A percentile compares a stretch with the other conserved stretches of the same genome.
phyloP scores from a whole-genome alignment of 2,329 filamentous ascomycete genomes.

The Chrysoporthe puriensis region DNA sequence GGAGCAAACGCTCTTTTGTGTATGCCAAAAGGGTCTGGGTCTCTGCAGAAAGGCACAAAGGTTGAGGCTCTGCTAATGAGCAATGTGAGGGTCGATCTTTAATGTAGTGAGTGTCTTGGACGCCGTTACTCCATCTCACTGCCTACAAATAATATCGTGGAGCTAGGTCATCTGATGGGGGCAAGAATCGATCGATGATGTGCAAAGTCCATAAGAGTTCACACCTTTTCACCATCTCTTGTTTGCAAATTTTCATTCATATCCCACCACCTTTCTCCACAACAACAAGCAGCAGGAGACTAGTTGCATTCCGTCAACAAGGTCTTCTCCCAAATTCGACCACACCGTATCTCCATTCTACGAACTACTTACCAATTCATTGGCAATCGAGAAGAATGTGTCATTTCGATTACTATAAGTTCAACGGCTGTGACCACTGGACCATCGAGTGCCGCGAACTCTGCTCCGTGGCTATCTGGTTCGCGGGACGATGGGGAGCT shows the following conservation, averaged over 20 bases:
- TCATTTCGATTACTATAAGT: slow-evolving; percentile 21
- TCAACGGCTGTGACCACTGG: slow-evolving; percentile 22
- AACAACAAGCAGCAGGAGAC: neutral
- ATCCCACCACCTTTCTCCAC: neutral
- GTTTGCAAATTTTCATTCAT: neutral
- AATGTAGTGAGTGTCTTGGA: slow-evolving; percentile 4
- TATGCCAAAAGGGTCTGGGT: slow-evolving; percentile 67
- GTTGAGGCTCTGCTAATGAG: slow-evolving; percentile 84
- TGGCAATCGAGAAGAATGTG: slow-evolving; percentile 22
- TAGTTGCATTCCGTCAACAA: neutral
- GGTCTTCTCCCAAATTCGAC: neutral
- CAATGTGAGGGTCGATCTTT: slow-evolving; percentile 38
- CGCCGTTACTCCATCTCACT: neutral
- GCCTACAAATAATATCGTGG: neutral
- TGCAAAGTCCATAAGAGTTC: neutral
- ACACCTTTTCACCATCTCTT: neutral
- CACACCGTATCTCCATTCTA: neutral
- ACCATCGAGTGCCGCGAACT: slow-evolving; percentile 20
- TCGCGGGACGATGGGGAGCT: slow-evolving; percentile 18
- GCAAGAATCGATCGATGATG: neutral
- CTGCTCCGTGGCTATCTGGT: slow-evolving; percentile 21
- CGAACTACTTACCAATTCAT: neutral
- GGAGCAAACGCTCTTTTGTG: slow-evolving; percentile 86
- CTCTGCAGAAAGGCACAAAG: slow-evolving; percentile 68
- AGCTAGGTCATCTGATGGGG: neutral